Conservation (phyloP, 2,329 filamentous ascomycete species). For the Diaporthe ampelina region DNA sequence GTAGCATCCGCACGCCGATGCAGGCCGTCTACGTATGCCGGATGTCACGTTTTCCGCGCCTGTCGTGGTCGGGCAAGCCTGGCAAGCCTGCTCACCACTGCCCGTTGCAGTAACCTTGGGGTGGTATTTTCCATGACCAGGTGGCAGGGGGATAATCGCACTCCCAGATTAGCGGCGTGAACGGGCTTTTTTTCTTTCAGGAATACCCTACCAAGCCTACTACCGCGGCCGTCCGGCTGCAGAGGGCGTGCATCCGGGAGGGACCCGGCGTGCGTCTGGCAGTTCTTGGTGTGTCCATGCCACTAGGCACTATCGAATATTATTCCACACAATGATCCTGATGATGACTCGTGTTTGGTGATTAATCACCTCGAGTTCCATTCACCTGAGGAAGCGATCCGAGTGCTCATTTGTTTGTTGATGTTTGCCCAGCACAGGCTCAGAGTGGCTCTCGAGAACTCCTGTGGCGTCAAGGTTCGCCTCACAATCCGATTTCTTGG, state of each 20-base stretch:
- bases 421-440: not conserved
- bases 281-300: constrained; percentile 7
- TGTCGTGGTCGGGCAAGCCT: no score
- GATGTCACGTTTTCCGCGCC: constrained; percentile 10
- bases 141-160: no score
- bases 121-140: not conserved
- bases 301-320: constrained; percentile 2
- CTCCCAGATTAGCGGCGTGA: constrained; percentile 1
- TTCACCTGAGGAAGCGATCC: constrained; percentile 8
- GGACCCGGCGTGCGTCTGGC: constrained; percentile 23
- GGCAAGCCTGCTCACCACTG: not conserved
- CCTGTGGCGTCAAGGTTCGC: not conserved
- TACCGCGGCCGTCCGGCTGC: constrained; percentile 2
- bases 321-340: not conserved
- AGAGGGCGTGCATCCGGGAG: constrained; percentile 16
- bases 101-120: constrained; percentile 10
- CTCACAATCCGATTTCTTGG: not conserved
- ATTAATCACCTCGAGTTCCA: not conserved
- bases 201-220: no score
- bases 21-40: not conserved
- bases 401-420: not conserved
- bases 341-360: constrained; percentile 14
- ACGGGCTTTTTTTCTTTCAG: not conserved
- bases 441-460: not conserved
- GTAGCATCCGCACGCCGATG: not conserved